A percentile compares a stretch with the other conserved stretches of the same genome.
Conservation (phyloP, 2,329 filamentous ascomycete species). For the Fusarium protoensiforme region DNA sequence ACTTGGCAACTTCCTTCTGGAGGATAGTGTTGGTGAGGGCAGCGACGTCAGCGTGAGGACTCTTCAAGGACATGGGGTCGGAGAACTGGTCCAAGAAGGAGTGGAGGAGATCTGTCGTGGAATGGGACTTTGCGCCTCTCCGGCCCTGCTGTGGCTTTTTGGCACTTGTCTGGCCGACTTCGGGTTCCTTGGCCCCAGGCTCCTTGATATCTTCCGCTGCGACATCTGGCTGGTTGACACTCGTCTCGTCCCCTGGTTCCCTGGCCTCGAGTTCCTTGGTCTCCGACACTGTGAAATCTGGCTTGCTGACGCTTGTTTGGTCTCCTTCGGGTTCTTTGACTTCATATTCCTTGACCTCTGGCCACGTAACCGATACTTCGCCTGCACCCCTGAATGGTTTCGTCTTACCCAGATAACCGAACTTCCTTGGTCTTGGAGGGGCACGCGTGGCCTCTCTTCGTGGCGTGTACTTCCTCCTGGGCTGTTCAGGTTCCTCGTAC, state of each 20-base stretch:
- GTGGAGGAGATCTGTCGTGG: not conserved
- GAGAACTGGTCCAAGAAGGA: slow-evolving; percentile 3
- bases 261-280: no score
- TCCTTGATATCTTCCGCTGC: not conserved
- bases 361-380: no score
- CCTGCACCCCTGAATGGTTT: not conserved
- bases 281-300: no score
- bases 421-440: not conserved
- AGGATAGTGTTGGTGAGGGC: not conserved
- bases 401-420: not conserved
- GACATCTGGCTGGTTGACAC: not conserved
- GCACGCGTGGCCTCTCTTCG: not conserved
- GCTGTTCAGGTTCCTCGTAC: not conserved
- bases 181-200: not conserved
- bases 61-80: not conserved
- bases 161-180: not conserved
- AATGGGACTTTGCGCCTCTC: not conserved
- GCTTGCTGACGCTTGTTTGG: not conserved
- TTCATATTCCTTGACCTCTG: not conserved
- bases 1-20: not conserved
- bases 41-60: not conserved
- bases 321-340: not conserved
- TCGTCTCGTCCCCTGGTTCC: not conserved
- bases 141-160: not conserved
- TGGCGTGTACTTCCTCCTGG: not conserved